A percentile compares a stretch with the other conserved stretches of the same genome.
Evolutionary conservation across 2,329 filamentous ascomycete species (phyloP).

Genomic region (Teratosphaeria epicoccoides): DNA sequence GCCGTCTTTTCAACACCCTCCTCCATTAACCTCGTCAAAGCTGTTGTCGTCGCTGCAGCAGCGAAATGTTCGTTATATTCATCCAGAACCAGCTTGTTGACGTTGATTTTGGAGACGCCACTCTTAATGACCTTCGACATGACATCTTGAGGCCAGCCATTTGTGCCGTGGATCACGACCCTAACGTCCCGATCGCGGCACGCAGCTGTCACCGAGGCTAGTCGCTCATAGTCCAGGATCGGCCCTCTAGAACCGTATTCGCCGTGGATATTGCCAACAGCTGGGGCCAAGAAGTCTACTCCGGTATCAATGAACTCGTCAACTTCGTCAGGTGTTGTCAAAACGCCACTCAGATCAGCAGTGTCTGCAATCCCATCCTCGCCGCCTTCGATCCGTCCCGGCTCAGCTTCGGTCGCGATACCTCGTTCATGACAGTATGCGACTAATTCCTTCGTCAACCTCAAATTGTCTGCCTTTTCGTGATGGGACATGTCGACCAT

Average conservation of each 20-base stretch:
- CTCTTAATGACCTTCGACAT: slow-evolving; percentile 44
- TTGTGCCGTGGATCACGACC: slow-evolving; percentile 49
- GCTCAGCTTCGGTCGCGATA: slow-evolving; percentile 61
- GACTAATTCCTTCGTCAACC: slow-evolving; percentile 52
- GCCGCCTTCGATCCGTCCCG: slow-evolving; percentile 59
- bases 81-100: slow-evolving; percentile 44
- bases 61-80: slow-evolving; percentile 10
- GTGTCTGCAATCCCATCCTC: slow-evolving; percentile 66
- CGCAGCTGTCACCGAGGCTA: slow-evolving; percentile 39
- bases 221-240: slow-evolving; percentile 49
- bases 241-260: slow-evolving; percentile 53
- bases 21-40: slow-evolving; percentile 15
- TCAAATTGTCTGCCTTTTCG: slow-evolving; percentile 58
- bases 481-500: slow-evolving; percentile 71
- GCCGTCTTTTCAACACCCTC: slow-evolving; percentile 14
- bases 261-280: slow-evolving; percentile 67
- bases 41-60: slow-evolving; percentile 9
- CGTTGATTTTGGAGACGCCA: slow-evolving; percentile 48
- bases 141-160: slow-evolving; percentile 46
- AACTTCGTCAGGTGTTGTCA: slow-evolving; percentile 60
- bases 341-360: slow-evolving; percentile 48
- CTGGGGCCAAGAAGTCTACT: slow-evolving; percentile 63
- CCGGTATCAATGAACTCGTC: slow-evolving; percentile 60
- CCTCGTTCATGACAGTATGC: slow-evolving; percentile 53
- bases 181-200: slow-evolving; percentile 35